Conservation (phyloP, 164 flowering plant species). For the Vitis amurensis region DNA sequence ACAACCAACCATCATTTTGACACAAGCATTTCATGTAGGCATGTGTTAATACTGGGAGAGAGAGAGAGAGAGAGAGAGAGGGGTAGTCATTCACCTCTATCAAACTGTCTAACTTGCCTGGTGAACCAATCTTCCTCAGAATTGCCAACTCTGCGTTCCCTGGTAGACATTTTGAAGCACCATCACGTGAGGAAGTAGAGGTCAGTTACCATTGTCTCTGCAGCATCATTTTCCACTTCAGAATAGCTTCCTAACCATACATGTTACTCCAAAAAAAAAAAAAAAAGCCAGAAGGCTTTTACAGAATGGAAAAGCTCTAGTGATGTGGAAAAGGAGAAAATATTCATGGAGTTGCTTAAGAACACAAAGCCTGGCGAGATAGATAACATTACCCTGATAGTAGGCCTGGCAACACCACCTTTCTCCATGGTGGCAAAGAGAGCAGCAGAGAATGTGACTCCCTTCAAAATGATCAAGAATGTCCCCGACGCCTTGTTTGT, state of each 20-base stretch:
- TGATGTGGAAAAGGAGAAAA: conserved; percentile 22
- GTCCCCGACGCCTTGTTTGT: conserved; percentile 72
- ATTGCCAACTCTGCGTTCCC: conserved; percentile 63
- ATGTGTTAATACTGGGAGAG: too few species aligned
- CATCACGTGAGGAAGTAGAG: conserved; percentile 39
- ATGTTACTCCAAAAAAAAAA: background rate
- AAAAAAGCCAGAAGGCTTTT: conserved; percentile 31
- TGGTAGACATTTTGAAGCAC: conserved; percentile 73
- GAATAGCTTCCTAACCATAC: background rate
- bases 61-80: too few species aligned
- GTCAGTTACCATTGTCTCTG: conserved; percentile 17
- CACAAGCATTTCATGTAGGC: too few species aligned
- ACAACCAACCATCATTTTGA: too few species aligned
- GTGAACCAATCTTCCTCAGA: conserved; percentile 28
- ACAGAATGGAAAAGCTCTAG: conserved; percentile 27
- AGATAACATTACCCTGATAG: conserved; percentile 40
- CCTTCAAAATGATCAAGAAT: conserved; percentile 41
- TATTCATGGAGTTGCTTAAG: conserved; percentile 39
- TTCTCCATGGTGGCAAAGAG: conserved; percentile 70
- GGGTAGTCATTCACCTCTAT: too few species aligned
- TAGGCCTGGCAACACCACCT: conserved; percentile 67
- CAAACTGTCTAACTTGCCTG: background rate
- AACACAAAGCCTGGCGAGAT: conserved; percentile 34
- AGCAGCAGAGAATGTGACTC: conserved; percentile 61
- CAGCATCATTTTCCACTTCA: background rate